Conservation (phyloP, 1,139 yeast species). For the Torulaspora pretoriensis region DNA sequence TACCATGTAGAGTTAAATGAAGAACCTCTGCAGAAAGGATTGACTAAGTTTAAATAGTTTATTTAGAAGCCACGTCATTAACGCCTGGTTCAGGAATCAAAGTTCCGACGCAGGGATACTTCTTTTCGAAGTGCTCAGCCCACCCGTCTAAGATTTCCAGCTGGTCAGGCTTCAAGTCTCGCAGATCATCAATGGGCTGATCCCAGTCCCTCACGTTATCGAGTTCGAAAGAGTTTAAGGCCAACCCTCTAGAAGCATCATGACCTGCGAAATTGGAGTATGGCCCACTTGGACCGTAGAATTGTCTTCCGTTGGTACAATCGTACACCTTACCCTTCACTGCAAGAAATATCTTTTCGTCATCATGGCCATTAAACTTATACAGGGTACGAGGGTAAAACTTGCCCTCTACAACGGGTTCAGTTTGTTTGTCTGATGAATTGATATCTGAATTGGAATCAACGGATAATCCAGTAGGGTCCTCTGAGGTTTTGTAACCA, state of each 20-base stretch:
- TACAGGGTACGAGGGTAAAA: slow-evolving; percentile 74
- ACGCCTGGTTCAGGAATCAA: slow-evolving; percentile 41
- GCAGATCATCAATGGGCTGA: slow-evolving; percentile 67
- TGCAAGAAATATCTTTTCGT: slow-evolving; percentile 73
- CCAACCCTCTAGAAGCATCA: slow-evolving; percentile 93
- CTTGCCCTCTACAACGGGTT: slow-evolving; percentile 68
- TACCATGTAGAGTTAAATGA: not conserved
- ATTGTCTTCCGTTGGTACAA: slow-evolving; percentile 73
- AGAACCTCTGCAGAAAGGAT: too few species aligned
- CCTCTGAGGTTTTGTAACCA: slow-evolving; percentile 38
- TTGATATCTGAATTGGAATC: slow-evolving; percentile 8
- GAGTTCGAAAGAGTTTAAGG: slow-evolving; percentile 80
- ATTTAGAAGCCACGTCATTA: slow-evolving; percentile 13
- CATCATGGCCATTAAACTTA: slow-evolving; percentile 76
- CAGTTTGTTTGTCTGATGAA: slow-evolving; percentile 29
- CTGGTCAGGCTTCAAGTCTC: slow-evolving; percentile 61
- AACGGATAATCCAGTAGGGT: slow-evolving; percentile 36
- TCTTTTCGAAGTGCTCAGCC: slow-evolving; percentile 77
- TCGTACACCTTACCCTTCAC: slow-evolving; percentile 84
- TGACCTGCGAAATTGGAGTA: slow-evolving; percentile 94
- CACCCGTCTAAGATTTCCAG: slow-evolving; percentile 69
- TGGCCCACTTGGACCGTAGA: slow-evolving; percentile 97
- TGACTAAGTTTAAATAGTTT: not conserved
- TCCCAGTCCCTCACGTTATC: slow-evolving; percentile 54
- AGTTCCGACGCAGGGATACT: slow-evolving; percentile 68